Evolutionary conservation across 75 land plant genomes (phyloP).

Genomic region (Cunninghamia lanceolata): DNA sequence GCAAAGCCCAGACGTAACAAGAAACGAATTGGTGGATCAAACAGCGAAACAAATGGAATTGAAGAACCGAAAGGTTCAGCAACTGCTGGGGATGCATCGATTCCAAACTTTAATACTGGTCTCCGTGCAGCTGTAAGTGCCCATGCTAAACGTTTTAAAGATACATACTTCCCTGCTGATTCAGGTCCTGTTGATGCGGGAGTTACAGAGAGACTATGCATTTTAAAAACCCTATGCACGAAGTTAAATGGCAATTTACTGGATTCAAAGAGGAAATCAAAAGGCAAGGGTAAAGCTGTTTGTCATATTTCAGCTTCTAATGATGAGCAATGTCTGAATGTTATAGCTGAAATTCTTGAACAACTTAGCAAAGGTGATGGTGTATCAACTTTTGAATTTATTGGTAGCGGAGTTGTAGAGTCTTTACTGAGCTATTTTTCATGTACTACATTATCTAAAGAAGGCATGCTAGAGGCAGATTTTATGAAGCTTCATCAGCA

Average conservation of each 20-base stretch:
- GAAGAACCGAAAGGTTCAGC: conserved; percentile 56
- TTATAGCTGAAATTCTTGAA: conserved; percentile 60
- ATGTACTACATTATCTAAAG: conserved; percentile 69
- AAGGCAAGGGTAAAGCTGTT: conserved; percentile 85
- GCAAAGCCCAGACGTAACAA: conserved; percentile 59
- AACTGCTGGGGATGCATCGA: conserved; percentile 30
- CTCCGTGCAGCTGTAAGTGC: conserved; percentile 59
- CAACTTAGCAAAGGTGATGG: conserved; percentile 86
- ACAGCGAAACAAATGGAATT: conserved; percentile 20
- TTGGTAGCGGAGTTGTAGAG: conserved; percentile 84
- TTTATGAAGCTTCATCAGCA: conserved; percentile 62
- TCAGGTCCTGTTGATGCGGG: conserved; percentile 53
- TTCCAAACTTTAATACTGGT: conserved; percentile 50
- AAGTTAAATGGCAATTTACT: conserved; percentile 48
- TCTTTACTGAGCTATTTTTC: conserved; percentile 79
- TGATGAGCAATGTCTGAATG: conserved; percentile 59
- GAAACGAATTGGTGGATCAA: conserved; percentile 43
- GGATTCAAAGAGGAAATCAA: conserved; percentile 57
- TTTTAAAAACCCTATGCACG: conserved; percentile 61
- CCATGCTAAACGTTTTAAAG: conserved; percentile 64
- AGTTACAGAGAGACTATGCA: conserved; percentile 78
- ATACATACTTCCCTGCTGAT: conserved; percentile 70
- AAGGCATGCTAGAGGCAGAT: conserved; percentile 40
- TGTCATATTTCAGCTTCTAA: conserved; percentile 32
- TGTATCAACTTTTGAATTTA: conserved; percentile 96